Evolutionary conservation across 169 alveolate genomes (phyloP), one percentile per base, ranked within the genome.

Genomic region (Plasmodium yoelii): DNA sequence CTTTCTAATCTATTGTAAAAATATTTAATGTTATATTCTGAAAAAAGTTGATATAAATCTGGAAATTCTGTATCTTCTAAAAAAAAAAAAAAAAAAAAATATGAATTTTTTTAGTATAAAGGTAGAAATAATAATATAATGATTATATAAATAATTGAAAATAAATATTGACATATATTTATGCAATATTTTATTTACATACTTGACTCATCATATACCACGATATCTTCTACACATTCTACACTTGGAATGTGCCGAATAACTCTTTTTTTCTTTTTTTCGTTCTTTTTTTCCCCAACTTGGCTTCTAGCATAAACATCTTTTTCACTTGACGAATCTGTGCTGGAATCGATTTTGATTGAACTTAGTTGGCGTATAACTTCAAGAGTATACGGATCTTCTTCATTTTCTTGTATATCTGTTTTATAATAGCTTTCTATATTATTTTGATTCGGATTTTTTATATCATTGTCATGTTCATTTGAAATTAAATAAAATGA

Each of bases 31-130:
- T 97, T 96, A 74, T 92, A 97, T 19, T 93, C 92, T 34, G 82
- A 61, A 75, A 96, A 95, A 46, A 93, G 70, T 42, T 93, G 97
- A 88, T 95, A 93, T 24, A 96, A 88, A 82, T 97, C 96, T 65
- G 95, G 93, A 44, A 94, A 73, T 51, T 87, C 94, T 46, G 90
- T 80, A 61, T 80, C 89, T 71, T 80, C 89, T 77, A 10, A 46
- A 47, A 13, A 19, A 34, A 34, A 28, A 10, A 46, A 47, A 13
- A 19, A 34, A 34, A 28, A 18, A 18, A 5, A 13, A 9, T 4
- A 18, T 63, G 51, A 15, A 26, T 22, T 34, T 34, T 0, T 34
- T 34, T 34, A 1, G 42, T 34, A 34, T 34, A 34, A 34, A 34
- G 5, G 7, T 34, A 5, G 0, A 4, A 6, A 34, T 34, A 6